Percentiles rank a stretch among this genome's conserved stretches.
These are phyloP conservation scores for Aspergillus baeticus DNA, from an alignment of 495 filamentous ascomycete genomes.

Conservation along the genomic window DNA sequence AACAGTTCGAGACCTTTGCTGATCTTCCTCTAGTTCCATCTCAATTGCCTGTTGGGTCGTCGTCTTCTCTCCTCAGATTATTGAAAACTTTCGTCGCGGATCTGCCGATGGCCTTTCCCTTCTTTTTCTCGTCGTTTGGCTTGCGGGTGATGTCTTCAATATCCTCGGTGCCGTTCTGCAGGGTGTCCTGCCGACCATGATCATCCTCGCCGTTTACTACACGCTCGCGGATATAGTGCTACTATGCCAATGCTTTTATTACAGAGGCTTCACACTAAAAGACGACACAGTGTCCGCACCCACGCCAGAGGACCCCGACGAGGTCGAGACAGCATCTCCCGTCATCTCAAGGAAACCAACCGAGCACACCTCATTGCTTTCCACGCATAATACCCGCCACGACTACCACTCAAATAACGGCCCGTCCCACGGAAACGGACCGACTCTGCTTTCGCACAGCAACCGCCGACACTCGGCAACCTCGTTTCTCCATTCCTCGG, in stretches of 20 bases:
- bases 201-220: conserved; percentile 93
- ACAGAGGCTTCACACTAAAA: conserved; percentile 73
- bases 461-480: conserved; percentile 30
- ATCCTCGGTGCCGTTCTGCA: conserved; percentile 91
- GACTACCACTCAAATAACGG: conserved; percentile 18
- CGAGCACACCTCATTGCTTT: conserved; percentile 33
- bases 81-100: conserved; percentile 86
- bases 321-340: conserved; percentile 11
- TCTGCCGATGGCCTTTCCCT: conserved; percentile 89
- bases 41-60: conserved; percentile 98
- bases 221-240: conserved; percentile 90
- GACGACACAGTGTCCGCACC: conserved; percentile 44
- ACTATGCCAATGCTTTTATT: conserved; percentile 88
- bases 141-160: conserved; percentile 94
- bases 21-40: conserved; percentile 65
- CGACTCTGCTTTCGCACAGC: conserved; percentile 2
- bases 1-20: conserved; percentile 3
- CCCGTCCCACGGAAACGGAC: conserved; percentile 3
- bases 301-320: conserved; percentile 13
- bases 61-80: conserved; percentile 94
- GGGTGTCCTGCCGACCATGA: conserved; percentile 93
- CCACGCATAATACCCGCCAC: conserved; percentile 24
- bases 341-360: conserved; percentile 23
- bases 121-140: conserved; percentile 87
- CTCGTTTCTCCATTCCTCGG: conserved; percentile 35